Evolutionary conservation across 768 basidiomycete species (phyloP), one percentile per base, ranked within the genome.

Genomic region (Udeniomyces megalosporus): DNA sequence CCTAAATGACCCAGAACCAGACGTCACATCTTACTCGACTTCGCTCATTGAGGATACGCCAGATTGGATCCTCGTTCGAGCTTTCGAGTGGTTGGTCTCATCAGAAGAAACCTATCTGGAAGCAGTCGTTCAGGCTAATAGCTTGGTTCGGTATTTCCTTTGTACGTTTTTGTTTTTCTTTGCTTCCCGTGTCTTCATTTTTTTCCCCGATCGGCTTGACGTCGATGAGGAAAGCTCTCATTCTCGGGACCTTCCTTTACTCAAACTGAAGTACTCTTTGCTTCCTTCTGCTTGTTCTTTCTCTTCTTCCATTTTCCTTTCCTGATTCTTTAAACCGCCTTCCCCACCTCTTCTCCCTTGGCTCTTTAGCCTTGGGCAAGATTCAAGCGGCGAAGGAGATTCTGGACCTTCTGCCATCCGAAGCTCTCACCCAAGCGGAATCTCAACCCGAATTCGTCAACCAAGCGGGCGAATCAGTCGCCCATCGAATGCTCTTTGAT

Each of bases 81-180:
- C 88, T 0, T 84, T 96, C 53, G 92, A 97, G 69, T 99, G 93
- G 93, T 86, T 92, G 56, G 85, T 82, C 0, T 86, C 86, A 71
- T 77, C 79, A 67, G 80, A 82, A 34, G 75, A 78, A 5, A 97
- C 92, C 1, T 82, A 84, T 66, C 75, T 78, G 12, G 83, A 83
- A 6, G 92, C 91, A 0, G 75, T 96, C 10, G 82, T 86, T 69
- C 88, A 91, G 69, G 83, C 88, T 1, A 92, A 92, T 62, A 84
- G 86, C 45, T 85, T 95, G 62, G 71, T 90, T 61, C 82, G 92
- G 17, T 90, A 89, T 71, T 88, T 95, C 77, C 80, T 97, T 26
- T 83, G 92, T 91, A 70, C 32, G 82, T 73, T 35, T 14, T 5
- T 31, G 22, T 15, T 7, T 24, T 26, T 57, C n/a, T 24, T 22